A percentile compares a stretch with the other conserved stretches of the same genome.
Conservation (phyloP, 768 basidiomycete species). For the Mycena metata region DNA sequence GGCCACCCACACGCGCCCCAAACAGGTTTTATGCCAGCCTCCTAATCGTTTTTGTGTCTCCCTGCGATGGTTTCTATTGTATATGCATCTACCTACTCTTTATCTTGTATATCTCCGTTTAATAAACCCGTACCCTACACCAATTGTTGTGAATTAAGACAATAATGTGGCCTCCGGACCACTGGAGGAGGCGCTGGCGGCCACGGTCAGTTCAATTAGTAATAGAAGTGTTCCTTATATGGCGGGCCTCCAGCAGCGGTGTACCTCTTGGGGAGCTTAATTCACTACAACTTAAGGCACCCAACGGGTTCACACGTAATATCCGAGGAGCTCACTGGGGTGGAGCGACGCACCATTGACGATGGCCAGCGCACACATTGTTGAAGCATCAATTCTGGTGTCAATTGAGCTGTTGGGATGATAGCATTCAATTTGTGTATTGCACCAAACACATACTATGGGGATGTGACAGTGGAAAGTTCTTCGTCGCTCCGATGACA, state of each 20-base stretch:
- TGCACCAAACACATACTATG: background rate
- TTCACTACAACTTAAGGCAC: background rate
- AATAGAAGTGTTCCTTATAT: background rate
- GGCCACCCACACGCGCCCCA: too few species aligned
- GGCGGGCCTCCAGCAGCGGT: background rate
- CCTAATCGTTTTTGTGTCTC: background rate
- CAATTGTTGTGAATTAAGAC: background rate
- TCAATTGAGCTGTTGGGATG: background rate
- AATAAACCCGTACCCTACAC: too few species aligned
- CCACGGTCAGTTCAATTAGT: background rate
- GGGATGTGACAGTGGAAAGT: background rate
- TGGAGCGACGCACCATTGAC: background rate
- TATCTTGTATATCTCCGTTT: background rate
- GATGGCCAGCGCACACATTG: background rate
- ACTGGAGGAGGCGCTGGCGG: background rate
- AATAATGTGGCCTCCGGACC: background rate
- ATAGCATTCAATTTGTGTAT: background rate
- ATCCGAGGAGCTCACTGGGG: conserved; percentile 1
- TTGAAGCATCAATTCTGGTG: background rate
- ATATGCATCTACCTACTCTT: background rate
- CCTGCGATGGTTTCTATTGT: background rate
- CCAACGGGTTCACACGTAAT: background rate
- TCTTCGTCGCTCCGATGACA: too few species aligned
- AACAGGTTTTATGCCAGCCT: too few species aligned
- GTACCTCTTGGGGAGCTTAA: background rate